phyloP scores from a whole-genome alignment of 2,329 filamentous ascomycete genomes.

The Hymenoscyphus repandus region DNA sequence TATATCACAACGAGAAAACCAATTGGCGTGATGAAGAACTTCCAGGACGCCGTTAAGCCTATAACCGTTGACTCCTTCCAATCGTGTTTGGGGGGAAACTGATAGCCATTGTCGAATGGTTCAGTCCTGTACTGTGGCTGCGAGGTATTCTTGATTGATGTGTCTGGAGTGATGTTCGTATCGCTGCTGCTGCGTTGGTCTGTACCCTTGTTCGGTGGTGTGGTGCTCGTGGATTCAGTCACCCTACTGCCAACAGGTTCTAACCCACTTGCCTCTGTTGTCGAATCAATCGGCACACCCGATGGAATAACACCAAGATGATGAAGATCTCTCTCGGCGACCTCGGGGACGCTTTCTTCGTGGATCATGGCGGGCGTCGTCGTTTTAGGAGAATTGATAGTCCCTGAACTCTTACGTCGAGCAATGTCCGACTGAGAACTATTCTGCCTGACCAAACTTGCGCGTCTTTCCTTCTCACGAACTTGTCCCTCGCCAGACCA shows the following conservation, averaged over 20 bases:
- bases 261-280: background rate
- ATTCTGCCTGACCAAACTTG: slow-evolving; percentile 17
- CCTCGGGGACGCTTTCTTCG: slow-evolving; percentile 21
- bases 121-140: slow-evolving; percentile 24
- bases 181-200: slow-evolving; percentile 21
- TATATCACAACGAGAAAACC: slow-evolving; percentile 77
- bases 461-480: slow-evolving; percentile 26
- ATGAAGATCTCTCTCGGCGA: slow-evolving; percentile 13
- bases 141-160: slow-evolving; percentile 11
- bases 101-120: slow-evolving; percentile 57
- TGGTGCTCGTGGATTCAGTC: background rate
- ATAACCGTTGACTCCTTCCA: slow-evolving; percentile 54
- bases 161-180: slow-evolving; percentile 16
- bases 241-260: slow-evolving; percentile 8
- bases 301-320: slow-evolving; percentile 4
- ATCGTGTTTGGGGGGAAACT: slow-evolving; percentile 57
- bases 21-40: slow-evolving; percentile 67
- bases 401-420: slow-evolving; percentile 13
- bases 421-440: slow-evolving; percentile 15
- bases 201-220: slow-evolving; percentile 3
- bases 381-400: slow-evolving; percentile 9
- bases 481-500: slow-evolving; percentile 30
- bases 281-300: slow-evolving; percentile 4
- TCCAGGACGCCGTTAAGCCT: slow-evolving; percentile 58
- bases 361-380: slow-evolving; percentile 9